Percentiles rank a stretch among this genome's conserved stretches.
These are phyloP conservation scores for Stylonectria norvegica DNA, from an alignment of 2,329 filamentous ascomycete genomes.

Conservation along the genomic window DNA sequence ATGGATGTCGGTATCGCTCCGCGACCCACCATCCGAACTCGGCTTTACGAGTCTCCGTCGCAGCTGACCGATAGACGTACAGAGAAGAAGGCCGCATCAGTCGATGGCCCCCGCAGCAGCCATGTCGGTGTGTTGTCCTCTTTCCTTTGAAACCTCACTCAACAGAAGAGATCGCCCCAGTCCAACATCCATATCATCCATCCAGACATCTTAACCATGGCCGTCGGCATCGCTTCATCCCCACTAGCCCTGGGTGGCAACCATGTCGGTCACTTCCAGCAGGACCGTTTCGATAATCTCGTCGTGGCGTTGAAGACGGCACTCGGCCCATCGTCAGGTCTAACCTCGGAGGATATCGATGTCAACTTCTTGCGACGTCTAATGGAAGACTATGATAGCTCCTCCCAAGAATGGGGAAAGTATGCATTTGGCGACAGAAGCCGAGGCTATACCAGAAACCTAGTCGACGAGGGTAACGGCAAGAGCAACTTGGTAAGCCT, in stretches of 20 bases:
- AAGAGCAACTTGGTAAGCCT: conserved; percentile 67
- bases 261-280: conserved; percentile 24
- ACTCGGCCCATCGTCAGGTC: conserved; percentile 75
- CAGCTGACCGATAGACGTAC: conserved; percentile 26
- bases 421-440: conserved; percentile 72
- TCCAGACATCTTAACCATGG: conserved; percentile 31
- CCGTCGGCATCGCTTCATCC: conserved; percentile 32
- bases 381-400: conserved; percentile 72
- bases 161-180: conserved; percentile 4
- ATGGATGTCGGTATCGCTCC: conserved; percentile 17
- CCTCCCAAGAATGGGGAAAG: conserved; percentile 65
- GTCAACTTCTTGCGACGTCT: conserved; percentile 65
- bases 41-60: conserved; percentile 28
- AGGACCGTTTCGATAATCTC: conserved; percentile 62
- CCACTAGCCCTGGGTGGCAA: conserved; percentile 16
- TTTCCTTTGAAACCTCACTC: conserved; percentile 13
- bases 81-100: conserved; percentile 19
- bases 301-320: conserved; percentile 69
- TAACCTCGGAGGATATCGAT: conserved; percentile 79
- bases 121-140: conserved; percentile 26
- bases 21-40: conserved; percentile 27
- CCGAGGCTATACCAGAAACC: conserved; percentile 77
- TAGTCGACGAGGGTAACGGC: conserved; percentile 84
- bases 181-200: conserved; percentile 16
- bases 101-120: conserved; percentile 23